These are phyloP conservation scores for Naganishia antarctica DNA, from an alignment of 768 basidiomycete genomes.

Conservation along the genomic window DNA sequence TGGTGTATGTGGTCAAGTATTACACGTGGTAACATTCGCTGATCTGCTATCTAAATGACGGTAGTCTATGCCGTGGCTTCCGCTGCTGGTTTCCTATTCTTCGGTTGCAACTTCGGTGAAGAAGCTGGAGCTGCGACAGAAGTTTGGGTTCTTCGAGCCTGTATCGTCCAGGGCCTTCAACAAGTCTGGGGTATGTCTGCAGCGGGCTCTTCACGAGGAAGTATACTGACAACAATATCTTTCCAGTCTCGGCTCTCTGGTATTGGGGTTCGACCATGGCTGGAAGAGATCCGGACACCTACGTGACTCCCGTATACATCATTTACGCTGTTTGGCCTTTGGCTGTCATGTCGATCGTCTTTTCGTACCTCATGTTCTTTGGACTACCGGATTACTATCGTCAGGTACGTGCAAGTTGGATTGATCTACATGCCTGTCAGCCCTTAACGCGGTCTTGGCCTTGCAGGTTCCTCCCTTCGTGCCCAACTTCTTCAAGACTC, in stretches of 20 bases:
- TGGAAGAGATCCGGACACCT: slow-evolving; percentile 52
- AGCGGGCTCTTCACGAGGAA: slow-evolving; percentile 18
- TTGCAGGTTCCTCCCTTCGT: slow-evolving; percentile 91
- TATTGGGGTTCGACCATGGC: slow-evolving; percentile 87
- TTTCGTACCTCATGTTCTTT: slow-evolving; percentile 75
- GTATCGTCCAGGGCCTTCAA: slow-evolving; percentile 88
- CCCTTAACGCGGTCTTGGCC: slow-evolving; percentile 45
- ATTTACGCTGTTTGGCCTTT: slow-evolving; percentile 76
- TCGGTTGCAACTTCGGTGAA: slow-evolving; percentile 94
- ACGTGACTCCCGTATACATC: slow-evolving; percentile 77
- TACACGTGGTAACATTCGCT: not conserved
- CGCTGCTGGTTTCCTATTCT: slow-evolving; percentile 88
- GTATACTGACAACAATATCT: not conserved
- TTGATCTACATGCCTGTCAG: not conserved
- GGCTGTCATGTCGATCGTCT: slow-evolving; percentile 66
- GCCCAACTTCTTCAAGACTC: slow-evolving; percentile 80
- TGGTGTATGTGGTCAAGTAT: slow-evolving; percentile 55
- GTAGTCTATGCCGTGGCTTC: slow-evolving; percentile 75
- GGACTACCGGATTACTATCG: slow-evolving; percentile 70
- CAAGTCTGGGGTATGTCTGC: slow-evolving; percentile 64
- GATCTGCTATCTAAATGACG: no score
- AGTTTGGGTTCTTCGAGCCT: slow-evolving; percentile 85
- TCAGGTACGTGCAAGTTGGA: slow-evolving; percentile 31
- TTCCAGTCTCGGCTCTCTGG: slow-evolving; percentile 75
- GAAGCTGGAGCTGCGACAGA: slow-evolving; percentile 96